These are phyloP conservation scores for Aspergillus campestris DNA, from an alignment of 495 filamentous ascomycete species.

Conservation along the genomic window DNA sequence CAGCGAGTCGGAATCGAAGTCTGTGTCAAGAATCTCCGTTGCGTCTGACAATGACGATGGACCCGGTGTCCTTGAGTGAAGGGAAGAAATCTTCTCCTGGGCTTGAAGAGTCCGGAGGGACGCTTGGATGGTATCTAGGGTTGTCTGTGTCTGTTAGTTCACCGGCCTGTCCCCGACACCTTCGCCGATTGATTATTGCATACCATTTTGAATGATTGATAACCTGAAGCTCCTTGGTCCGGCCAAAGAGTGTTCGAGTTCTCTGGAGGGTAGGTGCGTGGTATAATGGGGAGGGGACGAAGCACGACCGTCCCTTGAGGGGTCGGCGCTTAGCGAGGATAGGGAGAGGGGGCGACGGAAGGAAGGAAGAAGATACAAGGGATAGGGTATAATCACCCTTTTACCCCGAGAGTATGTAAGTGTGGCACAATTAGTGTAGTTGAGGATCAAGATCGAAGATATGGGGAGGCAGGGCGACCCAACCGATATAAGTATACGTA, in stretches of 20 bases:
- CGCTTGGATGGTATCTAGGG: neutral
- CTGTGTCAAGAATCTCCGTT: constrained; percentile 68
- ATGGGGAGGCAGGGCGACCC: constrained; percentile 3
- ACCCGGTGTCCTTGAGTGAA: neutral
- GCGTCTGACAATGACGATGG: constrained; percentile 42
- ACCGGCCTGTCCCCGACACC: too few species aligned
- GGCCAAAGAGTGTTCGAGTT: neutral
- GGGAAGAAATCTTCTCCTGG: constrained; percentile 1
- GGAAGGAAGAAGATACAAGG: neutral
- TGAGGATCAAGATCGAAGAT: constrained; percentile 3
- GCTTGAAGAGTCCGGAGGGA: constrained; percentile 2
- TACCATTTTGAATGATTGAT: too few species aligned
- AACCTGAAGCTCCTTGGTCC: neutral
- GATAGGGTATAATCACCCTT: neutral
- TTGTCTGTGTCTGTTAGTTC: constrained; percentile 1
- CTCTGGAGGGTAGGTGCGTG: neutral
- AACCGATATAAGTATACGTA: constrained; percentile 13
- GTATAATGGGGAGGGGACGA: too few species aligned
- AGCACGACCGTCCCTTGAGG: constrained; percentile 1
- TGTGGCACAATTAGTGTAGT: constrained; percentile 2
- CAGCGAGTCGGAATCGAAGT: constrained; percentile 57
- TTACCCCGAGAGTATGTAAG: neutral
- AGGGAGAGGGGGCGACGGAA: too few species aligned
- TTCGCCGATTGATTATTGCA: too few species aligned
- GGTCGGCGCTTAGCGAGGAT: neutral